These are phyloP conservation scores for Metschnikowia reukaufii DNA, from an alignment of 805 yeast genomes.

Conservation along the genomic window DNA sequence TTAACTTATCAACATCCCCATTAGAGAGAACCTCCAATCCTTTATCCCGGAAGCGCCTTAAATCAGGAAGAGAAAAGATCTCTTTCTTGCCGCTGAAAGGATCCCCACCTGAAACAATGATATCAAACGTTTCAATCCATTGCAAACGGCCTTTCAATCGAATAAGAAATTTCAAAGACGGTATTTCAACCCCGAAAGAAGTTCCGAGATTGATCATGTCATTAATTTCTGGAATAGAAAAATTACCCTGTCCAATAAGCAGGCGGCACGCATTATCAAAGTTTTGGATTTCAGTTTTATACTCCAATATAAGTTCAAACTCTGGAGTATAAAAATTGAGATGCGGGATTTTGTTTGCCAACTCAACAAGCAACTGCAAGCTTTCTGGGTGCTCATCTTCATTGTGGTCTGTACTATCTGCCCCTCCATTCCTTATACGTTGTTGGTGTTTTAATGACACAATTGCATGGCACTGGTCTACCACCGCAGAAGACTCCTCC, in stretches of 20 bases:
- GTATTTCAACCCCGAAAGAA: conserved; percentile 57
- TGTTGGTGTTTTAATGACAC: conserved; percentile 53
- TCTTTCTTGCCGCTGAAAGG: conserved; percentile 39
- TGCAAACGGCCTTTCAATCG: conserved; percentile 35
- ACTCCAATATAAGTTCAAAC: conserved; percentile 55
- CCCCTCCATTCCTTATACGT: conserved; percentile 39
- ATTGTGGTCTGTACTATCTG: conserved; percentile 18
- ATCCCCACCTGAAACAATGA: conserved; percentile 41
- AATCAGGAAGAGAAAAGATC: conserved; percentile 32
- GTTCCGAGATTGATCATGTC: conserved; percentile 58
- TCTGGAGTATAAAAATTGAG: conserved; percentile 58
- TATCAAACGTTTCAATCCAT: conserved; percentile 34
- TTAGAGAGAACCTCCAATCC: conserved; percentile 31
- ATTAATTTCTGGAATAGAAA: conserved; percentile 45
- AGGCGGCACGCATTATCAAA: conserved; percentile 49
- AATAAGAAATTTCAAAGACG: conserved; percentile 41
- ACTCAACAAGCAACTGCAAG: conserved; percentile 14
- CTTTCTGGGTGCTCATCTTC: conserved; percentile 24
- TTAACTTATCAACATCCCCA: conserved; percentile 35
- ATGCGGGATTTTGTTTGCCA: conserved; percentile 42
- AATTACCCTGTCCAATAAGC: conserved; percentile 33
- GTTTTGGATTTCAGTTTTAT: conserved; percentile 50
- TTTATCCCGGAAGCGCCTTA: conserved; percentile 26
- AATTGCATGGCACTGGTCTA: conserved; percentile 53
- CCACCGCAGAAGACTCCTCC: conserved; percentile 48